Percentiles rank a stretch among this genome's conserved stretches.
Evolutionary conservation across 345 rosid species (phyloP).

Genomic region (Hibiscus mutabilis): DNA sequence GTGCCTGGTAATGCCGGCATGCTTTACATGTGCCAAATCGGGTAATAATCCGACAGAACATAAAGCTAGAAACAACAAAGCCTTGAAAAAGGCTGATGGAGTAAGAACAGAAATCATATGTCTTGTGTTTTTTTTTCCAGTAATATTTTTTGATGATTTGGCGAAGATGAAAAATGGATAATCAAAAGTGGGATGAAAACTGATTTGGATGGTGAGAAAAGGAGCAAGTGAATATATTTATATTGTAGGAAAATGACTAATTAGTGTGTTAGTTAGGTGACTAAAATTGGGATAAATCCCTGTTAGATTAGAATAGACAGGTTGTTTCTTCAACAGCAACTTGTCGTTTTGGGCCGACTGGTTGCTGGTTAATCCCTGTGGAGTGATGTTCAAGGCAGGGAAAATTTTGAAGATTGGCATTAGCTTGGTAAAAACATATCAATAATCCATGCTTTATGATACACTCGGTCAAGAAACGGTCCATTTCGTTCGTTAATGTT

Average conservation of each 20-base stretch:
- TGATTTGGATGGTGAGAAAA: constrained; percentile 1
- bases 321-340: background rate
- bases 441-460: too few relatives aligned
- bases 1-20: constrained; percentile 29
- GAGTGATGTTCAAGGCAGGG: constrained; percentile 10
- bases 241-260: background rate
- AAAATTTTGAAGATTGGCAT: background rate
- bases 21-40: constrained; percentile 1
- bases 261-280: background rate
- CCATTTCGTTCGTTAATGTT: too few relatives aligned
- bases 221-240: background rate
- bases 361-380: constrained; percentile 9
- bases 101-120: constrained; percentile 3
- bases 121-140: background rate
- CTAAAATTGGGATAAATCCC: background rate
- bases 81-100: background rate
- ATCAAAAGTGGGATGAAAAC: background rate
- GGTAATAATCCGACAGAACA: constrained; percentile 6
- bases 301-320: background rate
- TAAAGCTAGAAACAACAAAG: background rate
- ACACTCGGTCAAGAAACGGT: too few relatives aligned
- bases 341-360: background rate
- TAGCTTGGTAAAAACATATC: background rate
- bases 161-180: background rate
- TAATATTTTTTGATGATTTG: too few relatives aligned